phyloP scores from a whole-genome alignment of 441 rosid genomes.

The Eutrema salsugineum region DNA sequence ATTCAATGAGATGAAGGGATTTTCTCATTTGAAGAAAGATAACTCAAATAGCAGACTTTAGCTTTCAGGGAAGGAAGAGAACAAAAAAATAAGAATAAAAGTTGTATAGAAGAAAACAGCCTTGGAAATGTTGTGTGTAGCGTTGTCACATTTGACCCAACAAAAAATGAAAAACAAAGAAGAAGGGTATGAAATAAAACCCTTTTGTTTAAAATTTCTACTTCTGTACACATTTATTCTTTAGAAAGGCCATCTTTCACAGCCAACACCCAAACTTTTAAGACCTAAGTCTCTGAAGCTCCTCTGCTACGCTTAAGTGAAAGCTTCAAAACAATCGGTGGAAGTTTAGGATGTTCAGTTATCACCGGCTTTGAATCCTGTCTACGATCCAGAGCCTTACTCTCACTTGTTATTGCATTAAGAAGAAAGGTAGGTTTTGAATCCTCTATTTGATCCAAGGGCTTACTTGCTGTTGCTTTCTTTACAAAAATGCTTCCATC shows the following conservation, averaged over 20 bases:
- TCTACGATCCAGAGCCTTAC: background rate
- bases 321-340: constrained; percentile 28
- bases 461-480: constrained; percentile 12
- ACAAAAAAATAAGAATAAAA: background rate
- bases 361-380: constrained; percentile 6
- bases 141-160: background rate
- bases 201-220: background rate
- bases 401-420: constrained; percentile 19
- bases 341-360: constrained; percentile 22
- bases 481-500: background rate
- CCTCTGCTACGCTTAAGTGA: constrained; percentile 21
- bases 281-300: constrained; percentile 9
- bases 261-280: background rate
- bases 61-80: background rate
- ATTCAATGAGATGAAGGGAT: background rate
- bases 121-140: background rate
- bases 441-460: constrained; percentile 28
- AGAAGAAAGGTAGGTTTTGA: constrained; percentile 11
- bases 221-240: constrained; percentile 28
- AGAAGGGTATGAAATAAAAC: background rate
- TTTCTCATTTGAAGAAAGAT: background rate
- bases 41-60: background rate
- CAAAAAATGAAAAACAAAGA: background rate
- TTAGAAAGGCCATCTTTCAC: constrained; percentile 11
- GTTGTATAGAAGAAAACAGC: background rate